Evolutionary conservation across 208 protist species (phyloP), one percentile per base, ranked within the genome.

Genomic region (Acanthamoeba triangularis): DNA sequence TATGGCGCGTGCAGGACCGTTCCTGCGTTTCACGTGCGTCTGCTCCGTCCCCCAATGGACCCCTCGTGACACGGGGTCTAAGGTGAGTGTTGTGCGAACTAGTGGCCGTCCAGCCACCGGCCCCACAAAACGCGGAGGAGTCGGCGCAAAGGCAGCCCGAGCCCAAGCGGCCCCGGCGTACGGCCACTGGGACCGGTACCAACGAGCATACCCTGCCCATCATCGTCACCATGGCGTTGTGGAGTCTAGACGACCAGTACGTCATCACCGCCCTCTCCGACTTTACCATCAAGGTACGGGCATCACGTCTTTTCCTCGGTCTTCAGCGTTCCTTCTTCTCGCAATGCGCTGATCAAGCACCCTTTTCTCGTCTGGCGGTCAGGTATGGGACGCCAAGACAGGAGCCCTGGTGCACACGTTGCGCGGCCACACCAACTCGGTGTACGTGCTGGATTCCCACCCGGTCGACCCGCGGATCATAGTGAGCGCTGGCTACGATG

Each of bases 221-320:
- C 67, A 85, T 85, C 23, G 90, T 94, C 23, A 94, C 90, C 28
- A 94, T 94, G 90, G 90, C 90, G 2, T 28, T 94, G 18, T 94
- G 90, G 90, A 94, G 90, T n/a, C 69, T 84, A 13, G 72, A 94
- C 41, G 90, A 94, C 30, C 90, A 67, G 10, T 94, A 61, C 90
- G 90, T 94, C 47, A 84, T 94, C 30, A 94, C 90, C 37, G 90
- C 90, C 10, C 90, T 94, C 41, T 94, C 90, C 37, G 90, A 94
- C 72, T 84, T 63, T 35, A 94, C 63, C 4, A 94, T 94, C 56
- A 93, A 93, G 87, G 87, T 93, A 52, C 11, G 5, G 0, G 8
- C 16, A 18, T 18, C 11, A 11, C 52, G 11, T 56, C 52, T 56
- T 56, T 18, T 56, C 16, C 52, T 56, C 16, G 52, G 2, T 56